Base-by-base conservation (phyloP, 371 early-diverging fungal species). In the Coemansia sp. region DNA sequence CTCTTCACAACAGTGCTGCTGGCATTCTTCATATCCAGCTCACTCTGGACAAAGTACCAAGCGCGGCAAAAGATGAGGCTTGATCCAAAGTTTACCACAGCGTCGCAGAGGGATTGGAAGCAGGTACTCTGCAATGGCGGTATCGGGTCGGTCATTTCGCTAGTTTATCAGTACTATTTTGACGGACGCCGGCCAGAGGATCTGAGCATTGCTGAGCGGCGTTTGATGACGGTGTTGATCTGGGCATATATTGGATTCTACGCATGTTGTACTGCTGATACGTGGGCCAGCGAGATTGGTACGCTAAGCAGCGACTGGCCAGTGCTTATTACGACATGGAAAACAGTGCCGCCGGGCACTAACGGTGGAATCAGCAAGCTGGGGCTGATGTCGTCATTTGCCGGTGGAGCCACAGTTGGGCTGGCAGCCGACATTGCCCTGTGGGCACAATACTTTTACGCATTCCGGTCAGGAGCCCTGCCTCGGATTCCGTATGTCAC, bases 211-310 rank as follows among this genome's bases (percentile, higher is more conserved):
- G 61, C 50, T 18, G 57, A 64, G 58, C 71, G 63, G 39, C 63
- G 34, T 53, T 37, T 61, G 58, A 78, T 72, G 70, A 79, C 71
- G 22, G 55, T 80, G 26, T 61, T 84, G 22, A 52, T 84, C 5
- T 84, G 84, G 85, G 80, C 74, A 56, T 87, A 86, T 72, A 69
- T 87, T 61, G 88, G 82, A 16, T 92, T 92, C 68, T 93, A 93
- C 78, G 90, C 89, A 5, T 91, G 91, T 64, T 93, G 93, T 67
- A 86, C 87, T 52, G 95, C 91, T 31, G 95, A 95, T 72, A 93
- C 95, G 84, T 93, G 91, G 92, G 90, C 94, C 8, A 90, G 90
- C 80, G 95, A 93, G 76, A 80, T 93, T 21, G 95, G 95, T 1
- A 85, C 92, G 21, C 79, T 95, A 27, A 88, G 86, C 67, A 82